phyloP scores from a whole-genome alignment of 1,284 basidiomycete genomes.

The Vanrija humicola region DNA sequence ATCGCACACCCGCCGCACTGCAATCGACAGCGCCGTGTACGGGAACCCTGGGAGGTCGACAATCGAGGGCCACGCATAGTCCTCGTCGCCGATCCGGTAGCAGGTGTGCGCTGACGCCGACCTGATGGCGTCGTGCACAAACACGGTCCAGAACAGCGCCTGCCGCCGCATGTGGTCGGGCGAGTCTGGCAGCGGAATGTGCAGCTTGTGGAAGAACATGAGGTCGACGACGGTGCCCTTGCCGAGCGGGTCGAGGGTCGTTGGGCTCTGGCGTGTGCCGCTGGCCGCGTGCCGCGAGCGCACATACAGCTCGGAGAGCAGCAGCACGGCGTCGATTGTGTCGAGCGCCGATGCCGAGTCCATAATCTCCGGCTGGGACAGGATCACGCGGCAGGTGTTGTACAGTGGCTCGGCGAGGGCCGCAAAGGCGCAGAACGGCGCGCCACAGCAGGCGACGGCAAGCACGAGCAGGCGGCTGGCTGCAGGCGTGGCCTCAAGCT shows the following conservation, averaged over 20 bases:
- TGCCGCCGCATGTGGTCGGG: slow-evolving; percentile 3
- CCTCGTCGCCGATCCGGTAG: slow-evolving; percentile 8
- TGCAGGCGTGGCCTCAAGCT: slow-evolving; percentile 4
- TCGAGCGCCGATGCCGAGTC: not conserved
- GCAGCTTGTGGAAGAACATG: slow-evolving; percentile 2
- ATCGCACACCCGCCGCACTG: not conserved
- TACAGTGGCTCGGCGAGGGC: slow-evolving; percentile 2
- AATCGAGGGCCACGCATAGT: slow-evolving; percentile 5
- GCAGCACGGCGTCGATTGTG: slow-evolving; percentile 4
- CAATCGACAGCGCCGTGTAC: not conserved
- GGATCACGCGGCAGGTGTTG: not conserved
- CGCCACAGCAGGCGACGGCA: slow-evolving; percentile 9
- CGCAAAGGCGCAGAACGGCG: not conserved
- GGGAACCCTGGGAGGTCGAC: not conserved
- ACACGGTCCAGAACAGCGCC: not conserved
- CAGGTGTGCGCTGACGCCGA: slow-evolving; percentile 3
- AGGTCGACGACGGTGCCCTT: slow-evolving; percentile 11
- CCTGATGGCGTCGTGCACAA: slow-evolving; percentile 8
- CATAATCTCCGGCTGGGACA: not conserved
- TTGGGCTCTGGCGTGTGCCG: not conserved
- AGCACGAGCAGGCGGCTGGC: slow-evolving; percentile 8
- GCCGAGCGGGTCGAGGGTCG: slow-evolving; percentile 7
- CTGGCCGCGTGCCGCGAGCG: not conserved
- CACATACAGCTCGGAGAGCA: slow-evolving; percentile 5
- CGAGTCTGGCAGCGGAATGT: not conserved